A percentile compares a stretch with the other conserved stretches of the same genome.
These are phyloP conservation scores for Miscanthus lutarioriparius DNA, from an alignment of 176 grass and related monocot species.

Conservation along the genomic window DNA sequence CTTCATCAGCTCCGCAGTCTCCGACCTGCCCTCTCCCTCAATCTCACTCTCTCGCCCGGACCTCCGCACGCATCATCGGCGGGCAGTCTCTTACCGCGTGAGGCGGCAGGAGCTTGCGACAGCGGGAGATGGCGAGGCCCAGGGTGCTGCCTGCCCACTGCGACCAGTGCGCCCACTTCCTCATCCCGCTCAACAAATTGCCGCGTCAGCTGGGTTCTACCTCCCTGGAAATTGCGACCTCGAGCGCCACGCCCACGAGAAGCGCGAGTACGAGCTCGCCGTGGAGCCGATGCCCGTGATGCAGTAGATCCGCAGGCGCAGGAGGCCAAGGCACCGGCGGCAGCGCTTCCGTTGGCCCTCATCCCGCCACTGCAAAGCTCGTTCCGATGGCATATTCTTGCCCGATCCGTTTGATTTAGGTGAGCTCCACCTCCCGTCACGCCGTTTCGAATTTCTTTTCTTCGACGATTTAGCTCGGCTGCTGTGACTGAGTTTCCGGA, in stretches of 20 bases:
- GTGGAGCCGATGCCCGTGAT: conserved; percentile 99
- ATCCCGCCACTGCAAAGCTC: conserved; percentile 68
- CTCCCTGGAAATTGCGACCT: conserved; percentile 98
- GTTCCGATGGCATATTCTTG: too few species aligned
- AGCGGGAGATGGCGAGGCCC: conserved; percentile 76
- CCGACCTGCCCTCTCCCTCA: too few species aligned
- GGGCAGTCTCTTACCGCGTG: too few species aligned
- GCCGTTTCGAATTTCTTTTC: neutral
- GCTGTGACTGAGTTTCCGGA: neutral
- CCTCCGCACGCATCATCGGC: too few species aligned
- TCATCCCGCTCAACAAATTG: conserved; percentile 99
- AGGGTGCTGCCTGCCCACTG: conserved; percentile 70
- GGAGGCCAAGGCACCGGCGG: conserved; percentile 58
- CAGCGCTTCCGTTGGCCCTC: conserved; percentile 52
- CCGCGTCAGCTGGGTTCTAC: conserved; percentile 89
- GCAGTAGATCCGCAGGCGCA: conserved; percentile 85
- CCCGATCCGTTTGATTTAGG: conserved; percentile 43
- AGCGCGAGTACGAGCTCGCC: conserved; percentile 98
- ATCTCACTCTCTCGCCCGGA: too few species aligned
- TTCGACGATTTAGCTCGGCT: neutral
- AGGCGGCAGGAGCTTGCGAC: too few species aligned
- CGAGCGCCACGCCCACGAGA: conserved; percentile 96
- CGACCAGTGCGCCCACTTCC: conserved; percentile 97
- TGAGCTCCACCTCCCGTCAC: conserved; percentile 5
- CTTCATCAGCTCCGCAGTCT: too few species aligned